phyloP scores from a whole-genome alignment of 306 rosid genomes.

The Adenanthera pavonina region DNA sequence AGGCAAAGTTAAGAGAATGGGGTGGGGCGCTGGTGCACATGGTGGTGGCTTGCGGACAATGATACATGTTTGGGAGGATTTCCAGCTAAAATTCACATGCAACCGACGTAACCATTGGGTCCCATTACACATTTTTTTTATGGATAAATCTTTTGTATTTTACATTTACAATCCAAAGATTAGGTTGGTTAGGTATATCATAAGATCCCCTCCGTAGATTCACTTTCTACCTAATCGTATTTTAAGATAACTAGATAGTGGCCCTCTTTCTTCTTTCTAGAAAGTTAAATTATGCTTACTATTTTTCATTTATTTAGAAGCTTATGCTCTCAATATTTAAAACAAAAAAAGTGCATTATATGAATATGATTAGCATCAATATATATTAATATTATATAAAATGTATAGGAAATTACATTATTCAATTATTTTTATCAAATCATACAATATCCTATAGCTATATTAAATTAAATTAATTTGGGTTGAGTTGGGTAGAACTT shows the following conservation, averaged over 20 bases:
- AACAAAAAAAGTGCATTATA: no score
- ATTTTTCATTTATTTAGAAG: no score
- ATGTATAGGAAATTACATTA: no score
- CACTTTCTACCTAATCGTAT: background rate
- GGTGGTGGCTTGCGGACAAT: background rate
- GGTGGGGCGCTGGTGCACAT: background rate
- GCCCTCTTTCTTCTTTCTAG: background rate
- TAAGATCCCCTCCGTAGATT: background rate
- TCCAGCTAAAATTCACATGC: slow-evolving; percentile 39
- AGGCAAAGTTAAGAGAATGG: background rate
- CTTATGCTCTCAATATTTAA: no score
- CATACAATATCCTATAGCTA: no score
- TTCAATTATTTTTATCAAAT: no score
- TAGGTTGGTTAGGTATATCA: slow-evolving; percentile 24
- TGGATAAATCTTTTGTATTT: background rate
- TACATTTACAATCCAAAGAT: background rate
- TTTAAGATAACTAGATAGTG: background rate
- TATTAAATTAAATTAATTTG: no score
- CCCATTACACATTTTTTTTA: background rate
- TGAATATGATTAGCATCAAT: no score
- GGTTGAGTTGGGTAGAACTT: no score
- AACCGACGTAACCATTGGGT: slow-evolving; percentile 2
- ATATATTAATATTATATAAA: no score
- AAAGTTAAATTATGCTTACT: no score
- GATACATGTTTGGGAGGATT: background rate